These are phyloP conservation scores for Stachybotrys elegans DNA, from an alignment of 2,329 filamentous ascomycete species.

Conservation along the genomic window DNA sequence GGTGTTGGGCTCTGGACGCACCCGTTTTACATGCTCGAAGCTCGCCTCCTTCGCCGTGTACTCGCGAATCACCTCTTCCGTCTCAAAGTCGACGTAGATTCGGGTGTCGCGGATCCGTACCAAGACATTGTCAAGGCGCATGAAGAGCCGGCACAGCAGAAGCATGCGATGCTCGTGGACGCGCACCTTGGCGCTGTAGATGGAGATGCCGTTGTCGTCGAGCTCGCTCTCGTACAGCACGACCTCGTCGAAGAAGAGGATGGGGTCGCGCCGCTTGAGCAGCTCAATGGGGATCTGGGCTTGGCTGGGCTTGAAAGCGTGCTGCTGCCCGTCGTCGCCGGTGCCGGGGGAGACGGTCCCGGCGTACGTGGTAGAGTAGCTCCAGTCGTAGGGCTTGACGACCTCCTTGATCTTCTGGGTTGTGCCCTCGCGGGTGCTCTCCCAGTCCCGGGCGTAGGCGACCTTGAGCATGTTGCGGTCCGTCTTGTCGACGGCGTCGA, in stretches of 20 bases:
- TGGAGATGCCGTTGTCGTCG: slow-evolving; percentile 87
- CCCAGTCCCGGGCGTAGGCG: slow-evolving; percentile 86
- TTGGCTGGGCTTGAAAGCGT: slow-evolving; percentile 23
- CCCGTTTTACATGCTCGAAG: slow-evolving; percentile 71
- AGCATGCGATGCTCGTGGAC: slow-evolving; percentile 89
- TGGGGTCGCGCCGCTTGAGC: slow-evolving; percentile 83
- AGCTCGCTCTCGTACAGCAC: slow-evolving; percentile 96
- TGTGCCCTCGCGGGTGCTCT: slow-evolving; percentile 61
- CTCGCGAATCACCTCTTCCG: slow-evolving; percentile 75
- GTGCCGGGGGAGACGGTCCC: slow-evolving; percentile 55
- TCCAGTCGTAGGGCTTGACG: slow-evolving; percentile 97
- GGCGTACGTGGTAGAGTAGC: slow-evolving; percentile 83
- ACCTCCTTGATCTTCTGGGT: slow-evolving; percentile 88
- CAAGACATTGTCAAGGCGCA: slow-evolving; percentile 87
- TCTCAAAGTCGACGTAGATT: slow-evolving; percentile 84
- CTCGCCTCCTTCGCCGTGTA: slow-evolving; percentile 82
- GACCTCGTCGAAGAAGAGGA: slow-evolving; percentile 94
- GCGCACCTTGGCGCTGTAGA: slow-evolving; percentile 84
- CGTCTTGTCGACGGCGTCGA: slow-evolving; percentile 92
- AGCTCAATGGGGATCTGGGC: slow-evolving; percentile 75
- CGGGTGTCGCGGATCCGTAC: slow-evolving; percentile 85
- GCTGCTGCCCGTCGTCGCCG: slow-evolving; percentile 2
- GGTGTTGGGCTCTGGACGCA: slow-evolving; percentile 39
- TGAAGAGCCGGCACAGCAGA: slow-evolving; percentile 80
- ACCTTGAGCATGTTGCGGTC: slow-evolving; percentile 88